Conservation (phyloP, 108 stramenopile species). For the Nitzschia sp. region DNA sequence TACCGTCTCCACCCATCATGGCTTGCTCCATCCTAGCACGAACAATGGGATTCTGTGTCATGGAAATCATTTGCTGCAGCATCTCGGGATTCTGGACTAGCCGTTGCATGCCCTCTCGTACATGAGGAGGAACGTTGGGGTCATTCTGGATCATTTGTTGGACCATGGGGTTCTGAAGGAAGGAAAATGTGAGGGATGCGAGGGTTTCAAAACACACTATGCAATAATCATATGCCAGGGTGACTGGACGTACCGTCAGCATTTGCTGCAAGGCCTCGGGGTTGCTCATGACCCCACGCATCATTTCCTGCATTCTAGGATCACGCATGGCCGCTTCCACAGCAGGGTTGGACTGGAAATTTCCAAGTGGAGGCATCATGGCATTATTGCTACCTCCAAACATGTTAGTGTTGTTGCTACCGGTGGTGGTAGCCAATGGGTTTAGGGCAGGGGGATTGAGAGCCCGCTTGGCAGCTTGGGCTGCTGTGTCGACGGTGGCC, state of each 20-base stretch:
- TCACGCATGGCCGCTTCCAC: conserved; percentile 22
- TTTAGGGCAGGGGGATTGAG: not conserved
- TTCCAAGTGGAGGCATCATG: conserved; percentile 24
- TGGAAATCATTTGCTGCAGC: conserved; percentile 56
- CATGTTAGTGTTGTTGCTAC: conserved; percentile 11
- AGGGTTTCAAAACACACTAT: not conserved
- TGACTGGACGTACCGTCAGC: conserved; percentile 57
- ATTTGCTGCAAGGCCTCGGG: conserved; percentile 57
- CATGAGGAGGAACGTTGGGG: conserved; percentile 70
- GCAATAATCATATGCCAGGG: too few species aligned
- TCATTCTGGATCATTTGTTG: conserved; percentile 79
- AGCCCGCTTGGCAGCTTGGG: conserved; percentile 26
- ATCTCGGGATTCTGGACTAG: conserved; percentile 68
- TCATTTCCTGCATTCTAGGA: conserved; percentile 37
- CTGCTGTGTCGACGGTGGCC: conserved; percentile 40
- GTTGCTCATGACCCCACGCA: conserved; percentile 61
- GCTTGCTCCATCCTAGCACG: conserved; percentile 42
- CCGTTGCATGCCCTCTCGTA: conserved; percentile 52
- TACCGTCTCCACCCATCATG: conserved; percentile 35
- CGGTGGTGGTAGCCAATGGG: conserved; percentile 1
- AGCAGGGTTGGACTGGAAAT: not conserved
- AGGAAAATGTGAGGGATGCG: not conserved
- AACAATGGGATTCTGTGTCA: conserved; percentile 61
- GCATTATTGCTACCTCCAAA: not conserved
- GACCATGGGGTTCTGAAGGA: conserved; percentile 67